phyloP scores from a whole-genome alignment of 169 alveolate species.

The Theileria equi region DNA sequence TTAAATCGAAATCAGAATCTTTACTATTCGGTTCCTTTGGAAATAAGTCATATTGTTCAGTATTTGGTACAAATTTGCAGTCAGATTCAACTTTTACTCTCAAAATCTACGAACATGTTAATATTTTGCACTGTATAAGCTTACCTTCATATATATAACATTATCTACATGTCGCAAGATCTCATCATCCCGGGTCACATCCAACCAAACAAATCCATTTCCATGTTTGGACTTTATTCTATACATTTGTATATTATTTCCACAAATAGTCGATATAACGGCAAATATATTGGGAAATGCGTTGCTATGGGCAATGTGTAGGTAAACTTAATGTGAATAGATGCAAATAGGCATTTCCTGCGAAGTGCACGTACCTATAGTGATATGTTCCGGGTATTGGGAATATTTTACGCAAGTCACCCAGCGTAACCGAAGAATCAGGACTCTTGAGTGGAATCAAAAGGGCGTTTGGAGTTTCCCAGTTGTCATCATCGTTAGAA shows the following conservation, averaged over 20 bases:
- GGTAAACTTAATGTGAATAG: too few relatives aligned
- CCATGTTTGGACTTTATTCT: conserved; percentile 12
- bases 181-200: conserved; percentile 13
- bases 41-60: too few relatives aligned
- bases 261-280: too few relatives aligned
- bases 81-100: neutral
- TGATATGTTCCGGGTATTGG: conserved; percentile 24
- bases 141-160: conserved; percentile 25
- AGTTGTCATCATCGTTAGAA: conserved; percentile 29
- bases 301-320: too few relatives aligned
- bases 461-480: conserved; percentile 38
- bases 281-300: too few relatives aligned
- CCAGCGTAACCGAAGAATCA: conserved; percentile 9
- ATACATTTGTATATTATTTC: neutral
- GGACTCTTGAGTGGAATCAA: conserved; percentile 1
- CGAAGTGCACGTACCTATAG: conserved; percentile 4
- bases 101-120: neutral
- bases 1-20: neutral
- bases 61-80: neutral
- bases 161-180: conserved; percentile 14
- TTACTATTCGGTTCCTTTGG: neutral
- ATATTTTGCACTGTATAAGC: neutral
- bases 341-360: neutral
- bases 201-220: conserved; percentile 19
- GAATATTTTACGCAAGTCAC: conserved; percentile 5